Base-by-base conservation (phyloP, 2,329 filamentous ascomycete genomes). In the Penicillium vulpinum region DNA sequence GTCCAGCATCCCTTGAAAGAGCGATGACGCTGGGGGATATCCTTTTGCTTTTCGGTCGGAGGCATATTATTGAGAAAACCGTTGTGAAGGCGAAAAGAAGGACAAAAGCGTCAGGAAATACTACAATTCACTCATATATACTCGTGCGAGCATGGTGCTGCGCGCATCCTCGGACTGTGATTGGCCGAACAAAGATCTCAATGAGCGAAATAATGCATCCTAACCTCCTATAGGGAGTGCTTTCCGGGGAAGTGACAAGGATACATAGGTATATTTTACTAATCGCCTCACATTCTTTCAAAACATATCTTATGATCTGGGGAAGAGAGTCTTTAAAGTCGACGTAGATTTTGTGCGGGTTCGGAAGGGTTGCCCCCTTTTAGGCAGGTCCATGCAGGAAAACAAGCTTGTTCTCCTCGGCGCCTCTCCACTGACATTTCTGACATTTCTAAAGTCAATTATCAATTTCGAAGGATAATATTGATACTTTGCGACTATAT, bases 1-100 rank as follows among this genome's bases (percentile, higher is more conserved):
- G 63, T 66, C 64, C 64, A 66, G 33, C 64, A 66, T 40, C 64
- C 64, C 43, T 62, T 66, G 56, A 65, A 62, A 6, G 64, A 66
- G 22, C 64, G 60, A 35, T 64, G 62, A 21, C 62, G 63, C 26
- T 38, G 46, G 28, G 48, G 16, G 11, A 58, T 10, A 22, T 61
- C 53, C 43, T 62, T 62, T 24, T 41, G 53, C 22, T 62, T 62
- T 22, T 50, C 48, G 10, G 55, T 41, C 18, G 53, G 21, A 29
- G 52, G 24, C 61, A 65, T 63, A 15, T 8, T 24, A 18, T 21
- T 46, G 18, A 22, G 28, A 16, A 3, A 15, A 16, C 15, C 16
- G 13, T 2, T 16, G 18, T 6, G 8, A 33, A 46, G 9, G 31
- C n/a, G 50, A 24, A n/a, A 6, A 51, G 21, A 3, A 24, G 6